Percentiles rank a stretch among this genome's conserved stretches.
These are phyloP conservation scores for Pascua guehoae DNA, from an alignment of 1,284 basidiomycete species.

Conservation along the genomic window DNA sequence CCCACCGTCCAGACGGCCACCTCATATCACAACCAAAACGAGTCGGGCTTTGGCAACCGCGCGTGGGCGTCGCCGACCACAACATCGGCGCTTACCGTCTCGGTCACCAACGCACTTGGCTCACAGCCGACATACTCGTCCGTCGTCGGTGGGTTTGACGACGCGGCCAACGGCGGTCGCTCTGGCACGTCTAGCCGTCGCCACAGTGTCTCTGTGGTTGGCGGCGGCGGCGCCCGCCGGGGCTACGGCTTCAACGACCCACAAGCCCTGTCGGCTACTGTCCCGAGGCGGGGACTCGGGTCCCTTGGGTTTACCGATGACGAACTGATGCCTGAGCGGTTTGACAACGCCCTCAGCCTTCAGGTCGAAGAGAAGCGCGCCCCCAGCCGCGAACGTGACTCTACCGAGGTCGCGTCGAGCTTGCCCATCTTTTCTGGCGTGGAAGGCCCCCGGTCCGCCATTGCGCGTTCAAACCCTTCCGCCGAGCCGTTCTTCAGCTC, in stretches of 20 bases:
- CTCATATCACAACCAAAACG: conserved; percentile 22
- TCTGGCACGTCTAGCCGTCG: conserved; percentile 72
- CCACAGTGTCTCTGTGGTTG: conserved; percentile 78
- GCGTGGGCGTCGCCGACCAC: conserved; percentile 22
- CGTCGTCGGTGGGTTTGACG: conserved; percentile 30
- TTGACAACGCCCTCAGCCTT: conserved; percentile 62
- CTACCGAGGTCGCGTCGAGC: conserved; percentile 8
- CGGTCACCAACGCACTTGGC: conserved; percentile 30
- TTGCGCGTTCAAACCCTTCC: conserved; percentile 10
- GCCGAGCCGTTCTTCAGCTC: conserved; percentile 15
- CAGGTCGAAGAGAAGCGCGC: conserved; percentile 52
- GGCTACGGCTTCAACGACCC: conserved; percentile 50
- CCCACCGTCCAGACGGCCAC: conserved; percentile 9
- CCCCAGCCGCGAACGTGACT: conserved; percentile 4
- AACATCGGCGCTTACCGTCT: conserved; percentile 29
- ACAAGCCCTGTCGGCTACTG: conserved; percentile 59
- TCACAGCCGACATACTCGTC: conserved; percentile 24
- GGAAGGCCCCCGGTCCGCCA: conserved; percentile 6
- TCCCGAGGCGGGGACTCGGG: conserved; percentile 27
- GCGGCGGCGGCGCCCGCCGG: conserved; percentile 37
- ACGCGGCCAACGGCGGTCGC: conserved; percentile 24
- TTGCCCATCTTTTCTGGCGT: conserved; percentile 14
- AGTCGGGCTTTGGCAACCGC: conserved; percentile 21
- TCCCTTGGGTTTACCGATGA: conserved; percentile 63
- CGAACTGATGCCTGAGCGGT: conserved; percentile 63